phyloP scores from a whole-genome alignment of 139 green algal genomes.

The Choricystis sp. region DNA sequence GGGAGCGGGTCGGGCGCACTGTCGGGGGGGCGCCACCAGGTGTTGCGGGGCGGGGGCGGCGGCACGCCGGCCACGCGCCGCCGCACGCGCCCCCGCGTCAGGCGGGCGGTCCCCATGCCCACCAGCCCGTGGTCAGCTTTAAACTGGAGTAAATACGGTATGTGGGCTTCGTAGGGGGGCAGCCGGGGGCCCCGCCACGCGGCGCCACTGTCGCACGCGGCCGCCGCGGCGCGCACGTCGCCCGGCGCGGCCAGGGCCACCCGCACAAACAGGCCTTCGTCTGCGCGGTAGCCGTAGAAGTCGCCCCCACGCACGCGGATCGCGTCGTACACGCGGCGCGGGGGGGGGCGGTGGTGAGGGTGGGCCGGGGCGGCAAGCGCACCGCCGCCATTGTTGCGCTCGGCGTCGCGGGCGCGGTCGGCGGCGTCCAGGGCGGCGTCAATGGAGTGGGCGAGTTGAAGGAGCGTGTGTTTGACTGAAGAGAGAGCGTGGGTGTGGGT shows the following conservation, averaged over 20 bases:
- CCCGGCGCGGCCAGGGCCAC: slow-evolving; percentile 58
- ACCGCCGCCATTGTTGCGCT: neutral
- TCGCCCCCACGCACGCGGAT: slow-evolving; percentile 52
- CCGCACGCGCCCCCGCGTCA: slow-evolving; percentile 6
- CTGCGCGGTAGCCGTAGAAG: slow-evolving; percentile 79
- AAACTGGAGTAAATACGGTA: slow-evolving; percentile 88
- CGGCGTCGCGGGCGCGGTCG: neutral
- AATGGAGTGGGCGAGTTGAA: slow-evolving; percentile 21
- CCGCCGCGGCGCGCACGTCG: slow-evolving; percentile 40
- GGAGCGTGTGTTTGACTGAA: slow-evolving; percentile 22
- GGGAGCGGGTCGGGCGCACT: too few species aligned
- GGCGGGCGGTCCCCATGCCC: slow-evolving; percentile 52
- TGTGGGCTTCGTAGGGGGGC: slow-evolving; percentile 78
- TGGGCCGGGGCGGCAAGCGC: neutral
- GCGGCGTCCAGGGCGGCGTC: slow-evolving; percentile 8
- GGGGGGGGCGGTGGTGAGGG: neutral
- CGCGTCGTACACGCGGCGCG: slow-evolving; percentile 39
- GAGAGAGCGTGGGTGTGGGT: neutral
- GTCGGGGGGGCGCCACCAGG: too few species aligned
- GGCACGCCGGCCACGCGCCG: slow-evolving; percentile 2
- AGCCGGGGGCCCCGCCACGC: slow-evolving; percentile 6
- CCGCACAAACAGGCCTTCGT: slow-evolving; percentile 74
- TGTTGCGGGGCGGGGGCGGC: neutral
- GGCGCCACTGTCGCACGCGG: slow-evolving; percentile 1
- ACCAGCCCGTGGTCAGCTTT: slow-evolving; percentile 89